Percentiles rank a stretch among this genome's conserved stretches.
Evolutionary conservation across 2,329 filamentous ascomycete species (phyloP).

Genomic region (Fusarium lateritium): DNA sequence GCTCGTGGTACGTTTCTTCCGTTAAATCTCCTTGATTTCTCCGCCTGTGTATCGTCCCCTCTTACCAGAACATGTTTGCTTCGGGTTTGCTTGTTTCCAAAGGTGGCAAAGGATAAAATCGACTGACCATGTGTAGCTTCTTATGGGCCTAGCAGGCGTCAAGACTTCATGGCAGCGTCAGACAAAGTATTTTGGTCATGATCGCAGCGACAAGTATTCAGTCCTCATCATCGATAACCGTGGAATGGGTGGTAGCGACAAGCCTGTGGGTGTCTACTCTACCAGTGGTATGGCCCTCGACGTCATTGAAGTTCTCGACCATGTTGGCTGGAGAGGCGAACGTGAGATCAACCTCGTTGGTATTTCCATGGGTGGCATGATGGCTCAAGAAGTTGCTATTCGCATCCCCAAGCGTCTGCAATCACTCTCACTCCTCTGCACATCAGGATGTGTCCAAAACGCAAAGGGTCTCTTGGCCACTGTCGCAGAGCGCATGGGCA

Average conservation of each 20-base stretch:
- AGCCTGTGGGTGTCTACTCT: conserved; percentile 82
- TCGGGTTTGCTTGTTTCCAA: not conserved
- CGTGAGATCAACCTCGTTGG: conserved; percentile 77
- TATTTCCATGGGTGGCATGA: conserved; percentile 92
- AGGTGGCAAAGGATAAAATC: not conserved
- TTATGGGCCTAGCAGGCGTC: conserved; percentile 83
- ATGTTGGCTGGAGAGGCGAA: conserved; percentile 75
- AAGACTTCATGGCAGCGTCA: conserved; percentile 85
- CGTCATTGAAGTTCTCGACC: conserved; percentile 76
- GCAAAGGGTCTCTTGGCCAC: conserved; percentile 76
- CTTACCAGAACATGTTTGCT: conserved; percentile 1
- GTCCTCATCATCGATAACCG: conserved; percentile 87
- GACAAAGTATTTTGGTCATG: conserved; percentile 85
- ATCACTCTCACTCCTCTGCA: conserved; percentile 73
- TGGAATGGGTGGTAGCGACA: conserved; percentile 85
- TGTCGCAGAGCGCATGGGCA: conserved; percentile 67
- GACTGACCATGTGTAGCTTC: conserved; percentile 66
- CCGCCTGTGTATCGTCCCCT: conserved; percentile 15
- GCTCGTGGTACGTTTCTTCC: conserved; percentile 74
- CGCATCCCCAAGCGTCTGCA: conserved; percentile 67
- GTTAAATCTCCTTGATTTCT: conserved; percentile 23
- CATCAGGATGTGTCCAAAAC: conserved; percentile 73
- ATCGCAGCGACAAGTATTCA: conserved; percentile 75
- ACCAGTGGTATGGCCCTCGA: conserved; percentile 90
- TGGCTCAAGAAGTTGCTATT: conserved; percentile 82